These are phyloP conservation scores for Clathrospora elynae DNA, from an alignment of 2,329 filamentous ascomycete genomes.

Conservation along the genomic window DNA sequence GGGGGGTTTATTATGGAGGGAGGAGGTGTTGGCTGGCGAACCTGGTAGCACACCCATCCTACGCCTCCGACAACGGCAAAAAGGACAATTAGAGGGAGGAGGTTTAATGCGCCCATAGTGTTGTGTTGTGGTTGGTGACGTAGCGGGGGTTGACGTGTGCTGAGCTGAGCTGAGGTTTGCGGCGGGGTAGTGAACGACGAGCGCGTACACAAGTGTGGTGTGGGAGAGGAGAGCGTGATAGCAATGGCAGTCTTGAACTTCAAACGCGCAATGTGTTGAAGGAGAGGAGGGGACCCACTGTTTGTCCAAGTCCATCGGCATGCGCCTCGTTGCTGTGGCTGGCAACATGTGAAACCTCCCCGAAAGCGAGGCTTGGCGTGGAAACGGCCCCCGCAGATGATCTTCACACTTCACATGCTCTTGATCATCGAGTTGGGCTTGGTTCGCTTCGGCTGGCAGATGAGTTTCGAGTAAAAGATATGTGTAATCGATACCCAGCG, in stretches of 20 bases:
- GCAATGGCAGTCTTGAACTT: neutral
- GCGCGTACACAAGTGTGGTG: neutral
- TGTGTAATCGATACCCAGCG: too few relatives aligned
- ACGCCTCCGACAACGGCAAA: slow-evolving; percentile 62
- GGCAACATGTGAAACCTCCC: slow-evolving; percentile 22
- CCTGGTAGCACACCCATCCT: slow-evolving; percentile 71
- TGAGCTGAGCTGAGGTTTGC: neutral
- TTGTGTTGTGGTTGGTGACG: slow-evolving; percentile 11
- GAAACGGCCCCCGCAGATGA: slow-evolving; percentile 15
- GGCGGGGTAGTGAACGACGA: slow-evolving; percentile 7
- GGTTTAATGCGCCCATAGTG: slow-evolving; percentile 52
- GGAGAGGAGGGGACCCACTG: slow-evolving; percentile 8
- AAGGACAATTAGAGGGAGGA: slow-evolving; percentile 70
- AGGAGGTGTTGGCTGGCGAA: slow-evolving; percentile 20
- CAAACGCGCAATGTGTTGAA: slow-evolving; percentile 7
- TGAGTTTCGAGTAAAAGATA: too few relatives aligned
- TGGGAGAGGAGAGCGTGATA: neutral
- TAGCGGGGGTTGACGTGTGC: slow-evolving; percentile 6
- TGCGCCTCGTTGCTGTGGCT: slow-evolving; percentile 12
- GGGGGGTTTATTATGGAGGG: too few relatives aligned
- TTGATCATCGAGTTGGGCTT: neutral
- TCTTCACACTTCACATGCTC: slow-evolving; percentile 1
- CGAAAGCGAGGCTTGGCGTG: slow-evolving; percentile 11
- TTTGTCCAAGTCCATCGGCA: slow-evolving; percentile 4
- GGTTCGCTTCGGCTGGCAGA: too few relatives aligned